Evolutionary conservation across 2,329 filamentous ascomycete genomes (phyloP), one percentile per base, ranked within the genome.

Genomic region (Phialemoniopsis sp.): DNA sequence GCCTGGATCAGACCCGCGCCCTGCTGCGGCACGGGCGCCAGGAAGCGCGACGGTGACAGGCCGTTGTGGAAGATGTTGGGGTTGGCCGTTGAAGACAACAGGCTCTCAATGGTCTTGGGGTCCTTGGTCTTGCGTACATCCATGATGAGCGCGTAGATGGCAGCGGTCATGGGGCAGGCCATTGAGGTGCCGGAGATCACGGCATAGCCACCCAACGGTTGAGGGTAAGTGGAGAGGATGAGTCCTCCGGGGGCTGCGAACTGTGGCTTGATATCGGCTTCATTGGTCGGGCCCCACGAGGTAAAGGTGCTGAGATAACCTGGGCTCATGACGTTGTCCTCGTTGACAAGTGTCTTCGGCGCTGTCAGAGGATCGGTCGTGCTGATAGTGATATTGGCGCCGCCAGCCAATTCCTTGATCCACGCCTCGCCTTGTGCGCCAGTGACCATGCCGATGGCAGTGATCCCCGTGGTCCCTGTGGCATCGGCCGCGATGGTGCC

Each of bases 1-100:
- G 76, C 79, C 47, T 80, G 75, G 36, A 84, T 60, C 12, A 82
- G 60, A 29, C 80, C 80, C 19, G 60, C 72, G 10, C 80, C 80
- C 49, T 82, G 76, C 51, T 85, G 80, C 4, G 72, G 58, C 12
- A 80, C 72, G 0, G 80, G 77, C 0, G 76, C 73, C 0, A 77
- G 60, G 29, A 63, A 54, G 2, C 57, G 44, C 19, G 53, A 59
- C 7, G 66, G 62, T 3, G 45, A 46, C 1, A 41, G 49, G 7
- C 64, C 66, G 32, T 69, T 62, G 46, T 75, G 72, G 62, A 72
- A 77, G 3, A 66, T 46, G 40, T 68, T 63, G 1, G 73, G 69
- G 32, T 67, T 68, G 17, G 74, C 64, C 3, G 66, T 76, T 17
- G 71, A 57, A 1, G 73, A 67, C 3, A 80, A 58, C 15, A 73